Conservation (phyloP, 2,329 filamentous ascomycete genomes). For the Daldinia sp. region DNA sequence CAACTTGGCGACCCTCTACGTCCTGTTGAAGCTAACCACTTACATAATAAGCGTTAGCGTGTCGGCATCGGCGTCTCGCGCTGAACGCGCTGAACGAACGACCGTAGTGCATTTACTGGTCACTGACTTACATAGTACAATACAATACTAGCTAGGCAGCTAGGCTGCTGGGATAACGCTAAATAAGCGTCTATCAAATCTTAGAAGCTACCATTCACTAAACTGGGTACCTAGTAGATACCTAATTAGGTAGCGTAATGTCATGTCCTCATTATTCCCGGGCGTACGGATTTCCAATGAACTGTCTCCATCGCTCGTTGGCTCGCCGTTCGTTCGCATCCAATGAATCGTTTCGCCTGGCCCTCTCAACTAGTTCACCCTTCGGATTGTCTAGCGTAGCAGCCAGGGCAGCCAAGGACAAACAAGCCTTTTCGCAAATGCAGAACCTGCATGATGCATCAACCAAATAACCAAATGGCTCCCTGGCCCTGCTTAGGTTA, state of each 20-base stretch:
- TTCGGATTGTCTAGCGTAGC: constrained; percentile 17
- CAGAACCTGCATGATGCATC: constrained; percentile 32
- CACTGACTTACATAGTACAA: no score
- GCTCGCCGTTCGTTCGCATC: not conserved
- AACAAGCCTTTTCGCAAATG: constrained; percentile 37
- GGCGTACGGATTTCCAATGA: constrained; percentile 18
- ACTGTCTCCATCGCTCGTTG: not conserved
- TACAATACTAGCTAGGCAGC: no score
- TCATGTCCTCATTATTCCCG: constrained; percentile 24
- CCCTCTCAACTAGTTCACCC: not conserved
- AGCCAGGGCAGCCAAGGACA: constrained; percentile 34
- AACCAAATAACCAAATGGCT: constrained; percentile 2
- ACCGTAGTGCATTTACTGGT: no score
- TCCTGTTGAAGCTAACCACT: not conserved
- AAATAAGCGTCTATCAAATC: not conserved
- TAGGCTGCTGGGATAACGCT: not conserved
- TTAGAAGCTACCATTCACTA: no score
- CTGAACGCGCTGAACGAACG: not conserved
- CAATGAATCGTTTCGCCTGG: constrained; percentile 11
- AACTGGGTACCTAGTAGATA: no score
- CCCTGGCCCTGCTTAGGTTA: not conserved
- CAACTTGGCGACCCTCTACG: not conserved
- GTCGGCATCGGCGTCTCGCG: constrained; percentile 33
- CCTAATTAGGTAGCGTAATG: not conserved
- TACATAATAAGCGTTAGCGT: not conserved